Conservation (phyloP, 2,329 filamentous ascomycete genomes). For the Claviceps purpurea region DNA sequence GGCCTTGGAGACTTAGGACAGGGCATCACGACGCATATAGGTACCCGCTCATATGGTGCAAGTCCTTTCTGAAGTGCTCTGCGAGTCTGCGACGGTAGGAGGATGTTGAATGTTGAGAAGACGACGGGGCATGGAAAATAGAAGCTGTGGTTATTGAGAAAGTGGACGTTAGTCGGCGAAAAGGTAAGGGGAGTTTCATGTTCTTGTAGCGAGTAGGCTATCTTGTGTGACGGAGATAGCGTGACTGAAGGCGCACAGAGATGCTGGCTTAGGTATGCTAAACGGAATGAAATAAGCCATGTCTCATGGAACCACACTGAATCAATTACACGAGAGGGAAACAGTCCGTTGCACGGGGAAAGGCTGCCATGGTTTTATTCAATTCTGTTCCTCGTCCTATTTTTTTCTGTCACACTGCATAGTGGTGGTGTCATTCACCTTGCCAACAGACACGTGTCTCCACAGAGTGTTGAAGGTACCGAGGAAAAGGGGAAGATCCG, state of each 20-base stretch:
- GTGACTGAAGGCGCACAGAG: conserved; percentile 1
- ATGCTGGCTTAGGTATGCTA: conserved; percentile 4
- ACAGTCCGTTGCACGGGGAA: not conserved
- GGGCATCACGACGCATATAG: too few relatives aligned
- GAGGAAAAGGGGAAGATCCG: not conserved
- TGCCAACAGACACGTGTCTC: too few relatives aligned
- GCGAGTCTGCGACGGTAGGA: not conserved
- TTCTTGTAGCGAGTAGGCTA: not conserved
- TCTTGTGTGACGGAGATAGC: conserved; percentile 1
- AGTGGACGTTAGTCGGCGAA: not conserved
- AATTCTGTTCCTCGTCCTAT: too few relatives aligned
- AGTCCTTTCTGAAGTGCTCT: not conserved
- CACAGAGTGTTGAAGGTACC: too few relatives aligned
- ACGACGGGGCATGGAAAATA: not conserved
- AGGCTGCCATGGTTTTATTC: too few relatives aligned
- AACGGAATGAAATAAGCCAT: not conserved
- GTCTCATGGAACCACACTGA: not conserved
- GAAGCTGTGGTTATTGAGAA: not conserved
- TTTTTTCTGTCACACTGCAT: too few relatives aligned
- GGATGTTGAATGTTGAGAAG: not conserved
- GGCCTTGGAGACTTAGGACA: too few relatives aligned
- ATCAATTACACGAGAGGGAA: not conserved
- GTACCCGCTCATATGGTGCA: too few relatives aligned
- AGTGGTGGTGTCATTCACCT: too few relatives aligned
- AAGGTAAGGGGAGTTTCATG: not conserved